Conservation (phyloP, 1,139 yeast genomes). For the Diutina rugosa region DNA sequence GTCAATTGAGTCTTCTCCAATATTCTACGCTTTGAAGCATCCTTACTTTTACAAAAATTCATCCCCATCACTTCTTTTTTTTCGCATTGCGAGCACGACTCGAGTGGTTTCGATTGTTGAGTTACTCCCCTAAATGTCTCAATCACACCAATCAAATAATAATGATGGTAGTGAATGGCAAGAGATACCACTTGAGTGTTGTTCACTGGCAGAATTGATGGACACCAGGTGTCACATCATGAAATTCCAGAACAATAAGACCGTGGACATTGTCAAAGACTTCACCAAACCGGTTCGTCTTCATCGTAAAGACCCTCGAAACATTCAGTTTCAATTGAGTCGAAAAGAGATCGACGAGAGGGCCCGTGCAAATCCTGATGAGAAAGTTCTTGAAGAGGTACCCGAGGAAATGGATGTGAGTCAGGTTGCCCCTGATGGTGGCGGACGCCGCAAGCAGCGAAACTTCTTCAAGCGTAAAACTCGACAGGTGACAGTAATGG, state of each 20-base stretch:
- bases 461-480: constrained; percentile 68
- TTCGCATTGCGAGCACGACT: not conserved
- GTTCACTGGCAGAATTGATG: constrained; percentile 57
- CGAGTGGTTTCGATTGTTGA: not conserved
- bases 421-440: constrained; percentile 88
- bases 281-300: constrained; percentile 76
- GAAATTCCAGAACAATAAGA: constrained; percentile 63
- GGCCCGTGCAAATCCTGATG: constrained; percentile 28
- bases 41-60: not conserved
- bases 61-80: not conserved
- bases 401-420: constrained; percentile 31
- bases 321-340: constrained; percentile 73
- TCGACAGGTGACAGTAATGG: constrained; percentile 66
- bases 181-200: constrained; percentile 53
- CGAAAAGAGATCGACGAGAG: constrained; percentile 47
- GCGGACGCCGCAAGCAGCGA: constrained; percentile 60
- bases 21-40: too few relatives aligned
- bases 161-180: not conserved
- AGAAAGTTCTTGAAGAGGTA: constrained; percentile 10
- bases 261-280: constrained; percentile 56
- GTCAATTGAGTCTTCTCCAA: too few relatives aligned
- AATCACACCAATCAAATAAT: not conserved
- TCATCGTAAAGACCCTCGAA: constrained; percentile 87
- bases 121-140: not conserved
- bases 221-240: constrained; percentile 71